phyloP scores from a whole-genome alignment of 176 grass and related monocot species.

The Aegilops tauschii region DNA sequence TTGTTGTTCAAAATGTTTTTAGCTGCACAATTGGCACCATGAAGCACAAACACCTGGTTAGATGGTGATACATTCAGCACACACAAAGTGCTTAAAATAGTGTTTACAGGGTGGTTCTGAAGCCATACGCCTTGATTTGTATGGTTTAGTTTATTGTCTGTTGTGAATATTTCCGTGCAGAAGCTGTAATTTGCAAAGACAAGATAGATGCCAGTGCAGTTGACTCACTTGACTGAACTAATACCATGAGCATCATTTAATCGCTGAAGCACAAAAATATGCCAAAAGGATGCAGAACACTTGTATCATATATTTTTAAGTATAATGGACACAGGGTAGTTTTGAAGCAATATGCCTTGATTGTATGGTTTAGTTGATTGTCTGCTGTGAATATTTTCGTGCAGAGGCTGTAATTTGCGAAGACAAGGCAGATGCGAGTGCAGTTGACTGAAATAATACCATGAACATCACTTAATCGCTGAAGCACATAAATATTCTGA shows the following conservation, averaged over 20 bases:
- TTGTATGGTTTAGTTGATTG: background rate
- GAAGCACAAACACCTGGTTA: background rate
- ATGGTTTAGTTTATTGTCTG: background rate
- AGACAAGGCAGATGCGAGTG: background rate
- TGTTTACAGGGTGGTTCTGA: background rate
- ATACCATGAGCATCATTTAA: background rate
- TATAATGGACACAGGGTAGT: background rate
- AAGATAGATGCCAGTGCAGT: background rate
- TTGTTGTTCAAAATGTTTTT: background rate
- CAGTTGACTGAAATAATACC: background rate
- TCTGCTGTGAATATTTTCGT: background rate
- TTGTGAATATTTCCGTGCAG: background rate
- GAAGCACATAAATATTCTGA: background rate
- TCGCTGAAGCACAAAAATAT: background rate
- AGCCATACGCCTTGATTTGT: background rate
- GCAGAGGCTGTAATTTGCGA: background rate
- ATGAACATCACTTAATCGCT: background rate
- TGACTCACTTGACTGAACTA: background rate
- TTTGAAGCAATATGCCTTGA: background rate
- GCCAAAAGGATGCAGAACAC: background rate
- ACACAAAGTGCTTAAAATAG: background rate
- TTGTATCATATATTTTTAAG: background rate
- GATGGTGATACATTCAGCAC: background rate
- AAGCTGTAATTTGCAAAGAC: background rate
- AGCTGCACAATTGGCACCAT: background rate